phyloP scores from a whole-genome alignment of 225 moss, liverwort and hornwort species.

The Sphagnum contortum region DNA sequence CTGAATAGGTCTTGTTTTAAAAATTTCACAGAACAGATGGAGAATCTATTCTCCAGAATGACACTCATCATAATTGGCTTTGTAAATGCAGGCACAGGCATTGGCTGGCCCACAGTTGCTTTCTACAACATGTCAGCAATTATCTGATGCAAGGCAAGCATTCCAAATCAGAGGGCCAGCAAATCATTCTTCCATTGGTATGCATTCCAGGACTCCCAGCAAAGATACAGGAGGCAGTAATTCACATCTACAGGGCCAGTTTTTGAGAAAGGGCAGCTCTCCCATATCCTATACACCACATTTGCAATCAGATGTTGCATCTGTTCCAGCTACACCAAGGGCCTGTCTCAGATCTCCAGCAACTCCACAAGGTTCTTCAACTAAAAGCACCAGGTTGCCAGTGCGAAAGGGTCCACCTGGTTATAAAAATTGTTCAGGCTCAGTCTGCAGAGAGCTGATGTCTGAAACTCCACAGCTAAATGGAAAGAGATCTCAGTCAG shows the following conservation, averaged over 20 bases:
- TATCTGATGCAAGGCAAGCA: conserved; percentile 8
- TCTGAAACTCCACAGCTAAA: conserved; percentile 34
- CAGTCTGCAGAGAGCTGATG: too few relatives aligned
- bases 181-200: conserved; percentile 14
- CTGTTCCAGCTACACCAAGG: conserved; percentile 38
- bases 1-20: too few relatives aligned
- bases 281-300: conserved; percentile 35
- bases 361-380: conserved; percentile 11
- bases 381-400: conserved; percentile 9
- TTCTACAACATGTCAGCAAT: conserved; percentile 13
- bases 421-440: too few relatives aligned
- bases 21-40: too few relatives aligned
- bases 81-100: conserved; percentile 25
- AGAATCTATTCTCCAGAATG: too few relatives aligned
- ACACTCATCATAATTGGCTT: too few relatives aligned
- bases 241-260: conserved; percentile 11
- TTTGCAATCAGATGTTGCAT: conserved; percentile 22
- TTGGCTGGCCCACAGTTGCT: conserved; percentile 21
- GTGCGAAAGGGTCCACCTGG: conserved; percentile 1
- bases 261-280: conserved; percentile 7
- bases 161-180: conserved; percentile 15
- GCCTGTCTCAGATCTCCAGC: conserved; percentile 7
- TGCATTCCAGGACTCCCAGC: neutral
- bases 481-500: conserved; percentile 15
- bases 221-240: conserved; percentile 1